These are phyloP conservation scores for Geopyxis carbonaria DNA, from an alignment of 495 filamentous ascomycete species.

Conservation along the genomic window DNA sequence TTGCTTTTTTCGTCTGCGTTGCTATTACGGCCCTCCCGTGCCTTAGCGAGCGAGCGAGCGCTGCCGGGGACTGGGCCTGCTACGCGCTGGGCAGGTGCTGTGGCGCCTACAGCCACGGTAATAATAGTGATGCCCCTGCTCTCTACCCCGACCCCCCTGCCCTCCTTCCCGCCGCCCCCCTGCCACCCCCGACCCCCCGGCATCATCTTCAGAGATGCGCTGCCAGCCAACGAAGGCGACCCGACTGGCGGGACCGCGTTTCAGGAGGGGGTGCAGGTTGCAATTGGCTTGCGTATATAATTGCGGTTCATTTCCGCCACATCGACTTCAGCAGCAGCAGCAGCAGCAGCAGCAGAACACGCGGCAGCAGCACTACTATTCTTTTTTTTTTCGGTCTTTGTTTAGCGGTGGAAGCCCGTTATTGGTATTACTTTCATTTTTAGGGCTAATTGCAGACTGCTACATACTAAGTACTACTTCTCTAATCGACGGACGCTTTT, in stretches of 20 bases:
- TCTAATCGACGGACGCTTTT: too few relatives aligned
- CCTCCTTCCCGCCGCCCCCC: too few relatives aligned
- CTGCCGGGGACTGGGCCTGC: too few relatives aligned
- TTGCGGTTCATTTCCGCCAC: background rate
- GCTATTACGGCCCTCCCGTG: too few relatives aligned
- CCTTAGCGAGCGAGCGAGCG: too few relatives aligned
- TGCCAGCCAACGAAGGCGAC: background rate
- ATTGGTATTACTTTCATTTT: background rate
- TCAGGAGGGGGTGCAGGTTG: background rate
- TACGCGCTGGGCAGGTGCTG: too few relatives aligned
- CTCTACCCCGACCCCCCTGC: too few relatives aligned
- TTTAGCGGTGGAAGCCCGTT: background rate
- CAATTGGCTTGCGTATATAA: background rate
- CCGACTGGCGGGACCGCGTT: slow-evolving; percentile 1
- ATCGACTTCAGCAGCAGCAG: background rate
- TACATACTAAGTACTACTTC: background rate
- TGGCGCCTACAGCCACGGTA: too few relatives aligned
- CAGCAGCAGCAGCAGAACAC: slow-evolving; percentile 1
- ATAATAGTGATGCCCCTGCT: too few relatives aligned
- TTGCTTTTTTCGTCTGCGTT: too few relatives aligned
- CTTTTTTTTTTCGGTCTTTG: slow-evolving; percentile 2
- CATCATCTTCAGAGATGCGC: background rate
- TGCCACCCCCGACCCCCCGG: too few relatives aligned
- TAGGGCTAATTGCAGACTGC: background rate
- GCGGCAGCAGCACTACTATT: background rate